phyloP scores from a whole-genome alignment of 192 early-diverging fungal genomes.

The Ambispora gerdemannii region DNA sequence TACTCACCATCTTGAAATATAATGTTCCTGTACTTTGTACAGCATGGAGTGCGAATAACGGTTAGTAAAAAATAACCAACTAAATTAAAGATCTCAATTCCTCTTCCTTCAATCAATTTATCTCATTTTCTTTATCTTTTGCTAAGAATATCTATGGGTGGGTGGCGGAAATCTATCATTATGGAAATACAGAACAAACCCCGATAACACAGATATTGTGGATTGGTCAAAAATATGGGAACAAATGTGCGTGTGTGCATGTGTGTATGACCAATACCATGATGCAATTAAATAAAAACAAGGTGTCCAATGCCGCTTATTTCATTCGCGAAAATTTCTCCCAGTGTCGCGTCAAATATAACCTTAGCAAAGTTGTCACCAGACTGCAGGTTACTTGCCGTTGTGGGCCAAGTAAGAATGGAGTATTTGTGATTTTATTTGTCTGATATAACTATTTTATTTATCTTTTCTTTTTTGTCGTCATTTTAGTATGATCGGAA shows the following conservation, averaged over 20 bases:
- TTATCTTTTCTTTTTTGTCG: neutral
- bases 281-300: neutral
- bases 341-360: slow-evolving; percentile 40
- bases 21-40: slow-evolving; percentile 19
- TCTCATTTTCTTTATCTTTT: neutral
- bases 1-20: slow-evolving; percentile 21
- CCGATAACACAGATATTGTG: neutral
- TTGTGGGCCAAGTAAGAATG: slow-evolving; percentile 52
- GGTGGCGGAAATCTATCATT: slow-evolving; percentile 37
- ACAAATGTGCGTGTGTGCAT: slow-evolving; percentile 35
- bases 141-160: slow-evolving; percentile 37
- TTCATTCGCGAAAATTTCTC: neutral
- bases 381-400: slow-evolving; percentile 58
- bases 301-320: neutral
- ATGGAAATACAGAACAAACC: slow-evolving; percentile 32
- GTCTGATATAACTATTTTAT: neutral
- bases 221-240: slow-evolving; percentile 43
- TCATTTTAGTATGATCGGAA: slow-evolving; percentile 61
- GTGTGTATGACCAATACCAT: neutral
- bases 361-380: slow-evolving; percentile 58
- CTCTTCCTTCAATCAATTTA: neutral
- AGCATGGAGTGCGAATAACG: slow-evolving; percentile 18
- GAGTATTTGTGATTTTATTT: neutral
- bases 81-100: neutral
- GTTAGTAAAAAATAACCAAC: neutral